These are phyloP conservation scores for Alternaria arbusti DNA, from an alignment of 2,329 filamentous ascomycete species.

Conservation along the genomic window DNA sequence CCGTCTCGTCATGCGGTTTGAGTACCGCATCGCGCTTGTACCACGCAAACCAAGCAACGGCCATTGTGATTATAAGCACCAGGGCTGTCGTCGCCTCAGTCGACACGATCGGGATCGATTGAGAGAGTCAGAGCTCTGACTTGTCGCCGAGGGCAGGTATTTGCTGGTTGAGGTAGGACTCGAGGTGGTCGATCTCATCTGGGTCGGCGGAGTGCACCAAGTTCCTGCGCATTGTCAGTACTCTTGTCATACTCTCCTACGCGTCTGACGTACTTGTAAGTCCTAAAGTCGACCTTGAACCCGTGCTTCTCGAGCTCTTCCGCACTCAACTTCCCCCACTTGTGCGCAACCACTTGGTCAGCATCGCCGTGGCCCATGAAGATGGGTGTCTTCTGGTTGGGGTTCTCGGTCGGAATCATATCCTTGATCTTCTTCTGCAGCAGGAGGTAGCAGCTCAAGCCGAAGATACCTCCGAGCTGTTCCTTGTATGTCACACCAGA, in stretches of 20 bases:
- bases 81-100: slow-evolving; percentile 28
- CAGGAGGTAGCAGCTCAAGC: slow-evolving; percentile 81
- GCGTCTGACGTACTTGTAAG: slow-evolving; percentile 67
- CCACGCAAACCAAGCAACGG: slow-evolving; percentile 36
- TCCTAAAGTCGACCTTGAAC: slow-evolving; percentile 75
- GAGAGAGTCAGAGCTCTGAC: slow-evolving; percentile 41
- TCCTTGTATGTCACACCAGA: slow-evolving; percentile 74
- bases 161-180: slow-evolving; percentile 64
- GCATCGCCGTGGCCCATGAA: slow-evolving; percentile 87
- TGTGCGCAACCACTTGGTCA: slow-evolving; percentile 74
- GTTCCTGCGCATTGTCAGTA: slow-evolving; percentile 55
- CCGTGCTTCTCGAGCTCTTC: slow-evolving; percentile 72
- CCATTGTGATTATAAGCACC: slow-evolving; percentile 31
- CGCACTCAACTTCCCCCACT: slow-evolving; percentile 72
- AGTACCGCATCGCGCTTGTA: slow-evolving; percentile 19
- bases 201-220: slow-evolving; percentile 78
- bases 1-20: neutral
- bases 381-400: slow-evolving; percentile 79
- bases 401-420: slow-evolving; percentile 51
- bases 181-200: slow-evolving; percentile 82
- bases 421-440: slow-evolving; percentile 69
- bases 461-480: slow-evolving; percentile 87
- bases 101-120: neutral
- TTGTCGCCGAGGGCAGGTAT: slow-evolving; percentile 57
- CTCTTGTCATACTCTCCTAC: too few species aligned